These are phyloP conservation scores for Geopyxis carbonaria DNA, from an alignment of 495 filamentous ascomycete species.

Conservation along the genomic window DNA sequence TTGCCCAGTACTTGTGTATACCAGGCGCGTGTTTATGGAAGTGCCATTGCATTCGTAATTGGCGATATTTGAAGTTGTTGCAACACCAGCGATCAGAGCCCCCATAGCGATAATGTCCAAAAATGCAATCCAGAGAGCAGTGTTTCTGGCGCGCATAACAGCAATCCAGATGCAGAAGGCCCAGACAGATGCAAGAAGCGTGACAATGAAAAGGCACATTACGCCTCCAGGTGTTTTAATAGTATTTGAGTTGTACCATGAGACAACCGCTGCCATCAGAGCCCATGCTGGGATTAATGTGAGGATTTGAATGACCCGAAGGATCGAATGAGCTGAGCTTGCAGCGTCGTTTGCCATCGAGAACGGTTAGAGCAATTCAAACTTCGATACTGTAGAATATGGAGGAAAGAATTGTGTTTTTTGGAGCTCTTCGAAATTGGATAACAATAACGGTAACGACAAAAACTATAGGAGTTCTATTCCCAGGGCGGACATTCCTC, in stretches of 20 bases:
- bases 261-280: conserved; percentile 17
- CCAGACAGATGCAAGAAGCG: conserved; percentile 23
- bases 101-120: conserved; percentile 12
- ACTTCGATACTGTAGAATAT: too few relatives aligned
- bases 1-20: background rate
- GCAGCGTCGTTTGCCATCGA: conserved; percentile 12
- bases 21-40: background rate
- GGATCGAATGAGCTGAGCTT: conserved; percentile 6
- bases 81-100: conserved; percentile 18
- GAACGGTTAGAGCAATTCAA: background rate
- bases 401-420: too few relatives aligned
- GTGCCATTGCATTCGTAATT: conserved; percentile 9
- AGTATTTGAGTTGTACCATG: conserved; percentile 10
- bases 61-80: conserved; percentile 12
- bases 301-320: conserved; percentile 19
- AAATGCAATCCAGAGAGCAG: conserved; percentile 20
- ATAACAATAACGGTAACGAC: too few relatives aligned
- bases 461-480: too few relatives aligned
- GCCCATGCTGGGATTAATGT: conserved; percentile 20
- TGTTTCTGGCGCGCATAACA: conserved; percentile 19
- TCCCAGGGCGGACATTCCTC: too few relatives aligned
- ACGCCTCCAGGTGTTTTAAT: conserved; percentile 8
- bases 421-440: too few relatives aligned
- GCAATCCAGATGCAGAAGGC: conserved; percentile 19
- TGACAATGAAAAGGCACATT: conserved; percentile 18